phyloP scores from a whole-genome alignment of 2,329 filamentous ascomycete species.

The Penicillium italicum region DNA sequence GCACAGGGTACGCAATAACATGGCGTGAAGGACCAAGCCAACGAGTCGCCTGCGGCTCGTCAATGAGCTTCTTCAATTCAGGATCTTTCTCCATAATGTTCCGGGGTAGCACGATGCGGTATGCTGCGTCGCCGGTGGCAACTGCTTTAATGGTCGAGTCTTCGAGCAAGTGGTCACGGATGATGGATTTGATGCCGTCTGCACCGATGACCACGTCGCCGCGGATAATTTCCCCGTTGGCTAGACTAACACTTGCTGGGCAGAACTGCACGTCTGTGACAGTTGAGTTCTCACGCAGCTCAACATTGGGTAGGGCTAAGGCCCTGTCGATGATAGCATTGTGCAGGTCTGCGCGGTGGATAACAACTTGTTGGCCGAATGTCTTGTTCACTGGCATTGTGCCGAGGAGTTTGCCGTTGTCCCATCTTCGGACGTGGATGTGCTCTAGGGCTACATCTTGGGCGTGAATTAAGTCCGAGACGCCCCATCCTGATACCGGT shows the following conservation, averaged over 20 bases:
- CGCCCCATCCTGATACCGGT: slow-evolving; percentile 31
- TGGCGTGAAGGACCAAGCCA: slow-evolving; percentile 75
- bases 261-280: slow-evolving; percentile 28
- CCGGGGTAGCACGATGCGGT: slow-evolving; percentile 71
- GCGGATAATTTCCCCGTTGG: slow-evolving; percentile 24
- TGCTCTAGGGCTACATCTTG: slow-evolving; percentile 35
- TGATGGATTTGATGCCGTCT: slow-evolving; percentile 53
- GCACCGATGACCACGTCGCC: slow-evolving; percentile 52
- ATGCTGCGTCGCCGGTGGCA: slow-evolving; percentile 68
- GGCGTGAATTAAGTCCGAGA: slow-evolving; percentile 33
- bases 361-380: slow-evolving; percentile 34
- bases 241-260: slow-evolving; percentile 29
- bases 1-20: slow-evolving; percentile 74
- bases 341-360: slow-evolving; percentile 38
- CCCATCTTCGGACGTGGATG: slow-evolving; percentile 37
- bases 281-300: slow-evolving; percentile 28
- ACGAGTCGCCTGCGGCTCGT: slow-evolving; percentile 64
- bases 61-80: slow-evolving; percentile 64
- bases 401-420: slow-evolving; percentile 31
- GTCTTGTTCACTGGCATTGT: slow-evolving; percentile 36
- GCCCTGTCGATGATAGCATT: slow-evolving; percentile 32
- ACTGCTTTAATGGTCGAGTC: slow-evolving; percentile 26
- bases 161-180: slow-evolving; percentile 42
- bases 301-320: slow-evolving; percentile 29
- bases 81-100: slow-evolving; percentile 64